These are phyloP conservation scores for Inga laurina DNA, from an alignment of 306 rosid species.

Conservation along the genomic window DNA sequence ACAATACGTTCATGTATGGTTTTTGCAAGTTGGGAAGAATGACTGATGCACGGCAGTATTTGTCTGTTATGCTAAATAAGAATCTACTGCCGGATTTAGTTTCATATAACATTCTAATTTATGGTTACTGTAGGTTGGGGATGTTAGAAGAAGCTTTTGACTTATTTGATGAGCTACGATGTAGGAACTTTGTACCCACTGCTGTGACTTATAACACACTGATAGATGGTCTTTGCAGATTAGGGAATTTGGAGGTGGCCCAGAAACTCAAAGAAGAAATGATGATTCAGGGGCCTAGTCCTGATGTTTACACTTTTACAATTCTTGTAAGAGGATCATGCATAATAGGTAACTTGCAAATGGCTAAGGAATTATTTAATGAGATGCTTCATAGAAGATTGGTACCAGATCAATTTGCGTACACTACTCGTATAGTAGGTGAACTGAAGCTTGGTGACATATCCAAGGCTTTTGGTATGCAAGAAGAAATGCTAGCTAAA, in stretches of 20 bases:
- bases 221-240: constrained; percentile 67
- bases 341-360: constrained; percentile 55
- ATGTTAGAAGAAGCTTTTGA: constrained; percentile 57
- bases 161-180: constrained; percentile 53
- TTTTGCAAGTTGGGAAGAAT: constrained; percentile 62
- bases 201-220: constrained; percentile 74
- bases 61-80: constrained; percentile 46
- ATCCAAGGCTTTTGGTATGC: constrained; percentile 59
- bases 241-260: constrained; percentile 70
- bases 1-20: constrained; percentile 63
- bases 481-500: constrained; percentile 70
- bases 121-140: constrained; percentile 67
- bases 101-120: constrained; percentile 63
- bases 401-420: constrained; percentile 67
- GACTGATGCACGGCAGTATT: constrained; percentile 56
- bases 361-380: constrained; percentile 68
- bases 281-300: constrained; percentile 51
- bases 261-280: constrained; percentile 60
- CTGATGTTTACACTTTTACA: constrained; percentile 74
- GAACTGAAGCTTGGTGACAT: constrained; percentile 69
- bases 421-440: constrained; percentile 65
- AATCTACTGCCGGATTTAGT: constrained; percentile 62
- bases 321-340: constrained; percentile 68
- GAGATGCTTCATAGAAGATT: constrained; percentile 68
- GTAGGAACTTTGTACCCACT: constrained; percentile 49